These are phyloP conservation scores for Protea cynaroides DNA, from an alignment of 164 flowering plant genomes.

Conservation along the genomic window DNA sequence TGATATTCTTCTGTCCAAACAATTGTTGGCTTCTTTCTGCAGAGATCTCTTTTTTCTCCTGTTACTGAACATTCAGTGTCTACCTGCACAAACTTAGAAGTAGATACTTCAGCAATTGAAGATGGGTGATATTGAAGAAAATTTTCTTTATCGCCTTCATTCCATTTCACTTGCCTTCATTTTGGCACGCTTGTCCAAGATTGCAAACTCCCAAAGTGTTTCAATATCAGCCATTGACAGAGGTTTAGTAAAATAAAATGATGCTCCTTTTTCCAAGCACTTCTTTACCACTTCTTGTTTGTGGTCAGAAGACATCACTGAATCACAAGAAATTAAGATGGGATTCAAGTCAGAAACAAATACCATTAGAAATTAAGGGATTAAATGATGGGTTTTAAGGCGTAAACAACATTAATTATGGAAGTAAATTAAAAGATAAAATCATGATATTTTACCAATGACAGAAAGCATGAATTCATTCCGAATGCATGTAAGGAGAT, in stretches of 20 bases:
- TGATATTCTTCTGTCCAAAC: conserved; percentile 22
- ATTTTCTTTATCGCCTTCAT: neutral
- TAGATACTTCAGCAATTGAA: neutral
- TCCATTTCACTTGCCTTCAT: neutral
- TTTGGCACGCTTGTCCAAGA: neutral
- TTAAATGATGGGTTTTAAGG: no score
- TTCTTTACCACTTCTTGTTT: neutral
- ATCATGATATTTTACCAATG: neutral
- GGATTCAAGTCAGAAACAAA: neutral
- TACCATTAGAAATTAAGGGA: no score
- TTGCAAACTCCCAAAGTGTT: conserved; percentile 6
- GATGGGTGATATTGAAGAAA: no score
- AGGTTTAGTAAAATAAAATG: conserved; percentile 2
- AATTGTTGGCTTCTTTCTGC: conserved; percentile 15
- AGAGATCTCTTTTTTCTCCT: neutral
- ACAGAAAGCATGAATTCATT: conserved; percentile 1
- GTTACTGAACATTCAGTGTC: neutral
- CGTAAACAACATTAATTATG: neutral
- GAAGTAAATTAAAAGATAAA: neutral
- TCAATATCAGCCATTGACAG: neutral
- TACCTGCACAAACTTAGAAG: neutral
- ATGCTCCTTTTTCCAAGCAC: conserved; percentile 2
- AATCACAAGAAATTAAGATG: neutral
- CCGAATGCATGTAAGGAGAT: neutral
- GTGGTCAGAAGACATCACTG: conserved; percentile 13